Conservation (phyloP, 2,329 filamentous ascomycete genomes). For the Biscogniauxia mediterranea region DNA sequence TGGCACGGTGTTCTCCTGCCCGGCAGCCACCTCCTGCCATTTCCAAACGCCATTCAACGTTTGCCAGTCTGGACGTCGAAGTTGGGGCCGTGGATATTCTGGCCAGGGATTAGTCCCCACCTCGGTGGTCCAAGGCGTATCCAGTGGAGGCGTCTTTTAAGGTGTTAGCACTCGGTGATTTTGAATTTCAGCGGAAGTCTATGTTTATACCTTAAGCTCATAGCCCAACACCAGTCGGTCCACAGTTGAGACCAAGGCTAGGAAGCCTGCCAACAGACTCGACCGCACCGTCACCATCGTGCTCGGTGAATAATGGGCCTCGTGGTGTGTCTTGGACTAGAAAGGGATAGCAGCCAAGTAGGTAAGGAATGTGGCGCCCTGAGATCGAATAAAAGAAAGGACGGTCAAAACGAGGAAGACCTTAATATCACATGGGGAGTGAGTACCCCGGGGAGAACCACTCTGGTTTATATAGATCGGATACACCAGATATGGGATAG, state of each 20-base stretch:
- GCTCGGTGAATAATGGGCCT: neutral
- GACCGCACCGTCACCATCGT: slow-evolving; percentile 9
- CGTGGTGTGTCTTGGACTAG: neutral
- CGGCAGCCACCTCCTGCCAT: slow-evolving; percentile 39
- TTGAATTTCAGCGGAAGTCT: neutral
- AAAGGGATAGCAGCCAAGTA: neutral
- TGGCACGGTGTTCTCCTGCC: slow-evolving; percentile 18
- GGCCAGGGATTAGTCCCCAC: slow-evolving; percentile 56
- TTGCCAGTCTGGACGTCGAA: slow-evolving; percentile 52
- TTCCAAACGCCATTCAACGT: slow-evolving; percentile 60
- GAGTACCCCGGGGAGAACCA: neutral
- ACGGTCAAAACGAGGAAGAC: neutral
- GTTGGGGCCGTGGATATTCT: slow-evolving; percentile 56
- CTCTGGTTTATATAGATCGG: neutral
- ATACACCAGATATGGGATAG: neutral
- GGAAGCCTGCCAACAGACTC: slow-evolving; percentile 13
- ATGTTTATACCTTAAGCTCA: slow-evolving; percentile 19
- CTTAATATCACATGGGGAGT: neutral
- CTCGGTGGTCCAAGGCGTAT: slow-evolving; percentile 51
- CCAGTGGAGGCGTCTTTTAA: slow-evolving; percentile 41
- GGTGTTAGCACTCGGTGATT: slow-evolving; percentile 29
- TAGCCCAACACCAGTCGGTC: slow-evolving; percentile 18
- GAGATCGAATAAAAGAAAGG: neutral
- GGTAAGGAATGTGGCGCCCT: neutral
- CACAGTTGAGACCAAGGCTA: slow-evolving; percentile 15